These are phyloP conservation scores for Prillingera fragicola DNA, from an alignment of 1,284 basidiomycete species.

Conservation along the genomic window DNA sequence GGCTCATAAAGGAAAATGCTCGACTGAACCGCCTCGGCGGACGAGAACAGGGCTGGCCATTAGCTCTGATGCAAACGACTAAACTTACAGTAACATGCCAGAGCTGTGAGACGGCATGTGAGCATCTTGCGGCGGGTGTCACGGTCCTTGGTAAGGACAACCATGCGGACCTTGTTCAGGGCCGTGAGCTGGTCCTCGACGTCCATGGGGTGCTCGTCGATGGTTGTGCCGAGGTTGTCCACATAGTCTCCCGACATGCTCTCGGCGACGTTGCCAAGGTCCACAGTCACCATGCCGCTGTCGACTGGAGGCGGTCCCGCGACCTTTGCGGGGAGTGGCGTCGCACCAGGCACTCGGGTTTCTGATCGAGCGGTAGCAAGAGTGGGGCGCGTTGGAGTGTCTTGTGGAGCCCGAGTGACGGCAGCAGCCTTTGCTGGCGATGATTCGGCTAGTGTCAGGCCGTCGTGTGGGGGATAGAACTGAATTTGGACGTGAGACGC, in stretches of 20 bases:
- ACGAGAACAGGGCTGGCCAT: slow-evolving; percentile 60
- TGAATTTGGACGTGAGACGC: slow-evolving; percentile 45
- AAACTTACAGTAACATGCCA: slow-evolving; percentile 66
- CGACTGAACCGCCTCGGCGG: slow-evolving; percentile 70
- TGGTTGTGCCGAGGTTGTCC: slow-evolving; percentile 66
- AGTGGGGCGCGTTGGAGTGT: slow-evolving; percentile 25
- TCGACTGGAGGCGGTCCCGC: slow-evolving; percentile 1
- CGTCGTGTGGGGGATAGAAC: slow-evolving; percentile 43
- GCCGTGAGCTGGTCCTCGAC: slow-evolving; percentile 83
- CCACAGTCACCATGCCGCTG: slow-evolving; percentile 29
- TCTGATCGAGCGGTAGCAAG: slow-evolving; percentile 5
- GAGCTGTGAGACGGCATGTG: slow-evolving; percentile 72
- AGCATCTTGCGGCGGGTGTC: slow-evolving; percentile 73
- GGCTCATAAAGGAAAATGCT: slow-evolving; percentile 88
- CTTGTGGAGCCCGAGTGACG: slow-evolving; percentile 4
- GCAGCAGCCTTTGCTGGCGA: slow-evolving; percentile 2
- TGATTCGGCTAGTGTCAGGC: neutral
- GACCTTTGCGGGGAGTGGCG: slow-evolving; percentile 5
- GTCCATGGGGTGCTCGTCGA: slow-evolving; percentile 69
- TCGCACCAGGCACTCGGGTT: slow-evolving; percentile 2
- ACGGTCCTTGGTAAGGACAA: slow-evolving; percentile 59
- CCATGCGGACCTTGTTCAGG: slow-evolving; percentile 77
- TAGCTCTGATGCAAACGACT: slow-evolving; percentile 3
- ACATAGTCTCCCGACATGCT: slow-evolving; percentile 15
- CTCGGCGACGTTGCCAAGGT: slow-evolving; percentile 28